Conservation (phyloP, 108 stramenopile genomes). For the Skeletonema grethae region DNA sequence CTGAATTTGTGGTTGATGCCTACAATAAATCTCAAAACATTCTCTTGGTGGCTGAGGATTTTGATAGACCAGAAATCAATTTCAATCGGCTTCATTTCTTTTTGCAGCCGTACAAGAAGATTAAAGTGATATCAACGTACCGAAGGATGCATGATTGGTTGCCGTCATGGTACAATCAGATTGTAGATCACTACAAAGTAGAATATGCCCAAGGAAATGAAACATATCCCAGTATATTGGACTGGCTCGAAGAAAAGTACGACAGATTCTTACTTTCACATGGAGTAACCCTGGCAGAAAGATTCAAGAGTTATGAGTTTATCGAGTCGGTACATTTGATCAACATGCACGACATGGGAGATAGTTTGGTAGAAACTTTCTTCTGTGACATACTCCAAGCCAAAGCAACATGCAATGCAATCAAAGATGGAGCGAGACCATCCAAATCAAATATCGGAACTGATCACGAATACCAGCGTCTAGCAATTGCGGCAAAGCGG, state of each 20-base stretch:
- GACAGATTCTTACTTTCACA: constrained; percentile 14
- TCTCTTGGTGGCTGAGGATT: constrained; percentile 32
- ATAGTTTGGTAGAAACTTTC: constrained; percentile 2
- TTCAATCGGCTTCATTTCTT: constrained; percentile 9
- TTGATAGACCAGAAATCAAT: constrained; percentile 16
- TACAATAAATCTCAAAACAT: constrained; percentile 16
- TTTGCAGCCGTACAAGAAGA: constrained; percentile 24
- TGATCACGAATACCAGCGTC: constrained; percentile 14
- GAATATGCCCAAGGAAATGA: constrained; percentile 13
- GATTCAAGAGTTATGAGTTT: constrained; percentile 5
- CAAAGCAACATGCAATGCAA: constrained; percentile 5
- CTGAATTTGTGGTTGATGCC: constrained; percentile 7
- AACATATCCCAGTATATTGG: constrained; percentile 23
- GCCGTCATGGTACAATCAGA: constrained; percentile 23
- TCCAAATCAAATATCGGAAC: neutral
- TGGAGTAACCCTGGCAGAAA: constrained; percentile 12
- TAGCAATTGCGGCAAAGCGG: constrained; percentile 2
- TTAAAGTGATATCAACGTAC: constrained; percentile 23
- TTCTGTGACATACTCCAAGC: constrained; percentile 18
- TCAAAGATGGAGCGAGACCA: constrained; percentile 5
- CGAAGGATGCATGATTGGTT: constrained; percentile 36
- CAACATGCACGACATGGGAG: constrained; percentile 22
- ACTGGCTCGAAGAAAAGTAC: constrained; percentile 17
- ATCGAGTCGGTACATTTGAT: constrained; percentile 11
- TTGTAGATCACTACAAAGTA: constrained; percentile 7